These are phyloP conservation scores for Aspergillus tamarii DNA, from an alignment of 2,329 filamentous ascomycete genomes.

Conservation along the genomic window DNA sequence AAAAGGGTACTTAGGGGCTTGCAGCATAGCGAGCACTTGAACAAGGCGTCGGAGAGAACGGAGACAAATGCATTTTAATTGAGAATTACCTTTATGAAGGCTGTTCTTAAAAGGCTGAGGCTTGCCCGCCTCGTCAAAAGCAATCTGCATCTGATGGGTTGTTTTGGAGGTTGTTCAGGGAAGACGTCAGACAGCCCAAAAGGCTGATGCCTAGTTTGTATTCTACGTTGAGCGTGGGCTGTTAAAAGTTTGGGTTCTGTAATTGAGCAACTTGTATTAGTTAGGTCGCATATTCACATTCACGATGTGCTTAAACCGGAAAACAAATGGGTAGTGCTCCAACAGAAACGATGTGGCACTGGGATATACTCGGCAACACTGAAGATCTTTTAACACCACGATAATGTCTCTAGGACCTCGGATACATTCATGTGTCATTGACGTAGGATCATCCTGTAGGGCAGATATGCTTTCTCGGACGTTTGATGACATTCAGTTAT, in stretches of 20 bases:
- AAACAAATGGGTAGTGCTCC: background rate
- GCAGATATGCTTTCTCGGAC: background rate
- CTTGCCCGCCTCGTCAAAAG: background rate
- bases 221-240: background rate
- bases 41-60: background rate
- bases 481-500: background rate
- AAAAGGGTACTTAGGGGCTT: background rate
- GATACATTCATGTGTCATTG: background rate
- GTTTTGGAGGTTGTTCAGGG: background rate
- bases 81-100: background rate
- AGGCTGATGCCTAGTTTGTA: background rate
- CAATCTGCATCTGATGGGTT: background rate
- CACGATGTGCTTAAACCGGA: background rate
- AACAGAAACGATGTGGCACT: background rate
- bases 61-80: background rate
- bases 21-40: background rate
- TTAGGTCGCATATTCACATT: background rate
- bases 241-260: background rate
- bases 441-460: background rate
- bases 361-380: background rate
- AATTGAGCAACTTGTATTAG: background rate
- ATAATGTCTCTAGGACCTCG: background rate
- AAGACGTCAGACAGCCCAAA: background rate
- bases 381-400: no score
- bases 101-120: background rate